Evolutionary conservation across 257 asterid species (phyloP).

Genomic region (Nicotiana benthamiana): DNA sequence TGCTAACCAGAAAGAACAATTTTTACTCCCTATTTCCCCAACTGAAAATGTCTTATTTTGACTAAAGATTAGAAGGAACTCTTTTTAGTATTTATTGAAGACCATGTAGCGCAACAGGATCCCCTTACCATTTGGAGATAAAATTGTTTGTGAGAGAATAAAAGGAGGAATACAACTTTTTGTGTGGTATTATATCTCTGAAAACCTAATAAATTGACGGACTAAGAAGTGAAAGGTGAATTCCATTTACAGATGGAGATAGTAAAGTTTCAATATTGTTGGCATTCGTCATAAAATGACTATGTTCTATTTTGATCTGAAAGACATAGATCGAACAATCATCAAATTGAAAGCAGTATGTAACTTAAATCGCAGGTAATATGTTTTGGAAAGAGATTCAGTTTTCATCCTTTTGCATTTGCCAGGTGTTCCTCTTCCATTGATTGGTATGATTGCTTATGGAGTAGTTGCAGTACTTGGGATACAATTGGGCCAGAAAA

Average conservation of each 20-base stretch:
- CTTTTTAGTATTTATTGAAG: background rate
- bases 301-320: background rate
- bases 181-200: background rate
- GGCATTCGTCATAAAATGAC: background rate
- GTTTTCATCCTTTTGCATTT: constrained; percentile 21
- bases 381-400: constrained; percentile 9
- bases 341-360: constrained; percentile 4
- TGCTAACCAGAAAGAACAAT: background rate
- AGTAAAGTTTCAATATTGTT: background rate
- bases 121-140: background rate
- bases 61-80: background rate
- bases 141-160: background rate
- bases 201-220: background rate
- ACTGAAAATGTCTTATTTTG: background rate
- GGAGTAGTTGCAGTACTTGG: constrained; percentile 69
- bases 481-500: constrained; percentile 44
- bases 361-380: constrained; percentile 8
- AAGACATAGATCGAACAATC: background rate
- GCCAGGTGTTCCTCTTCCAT: constrained; percentile 85
- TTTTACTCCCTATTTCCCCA: background rate
- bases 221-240: background rate
- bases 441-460: constrained; percentile 86
- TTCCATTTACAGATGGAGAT: background rate
- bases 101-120: background rate
- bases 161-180: background rate